phyloP scores from a whole-genome alignment of 768 basidiomycete genomes.

The Polyporus arcularius region DNA sequence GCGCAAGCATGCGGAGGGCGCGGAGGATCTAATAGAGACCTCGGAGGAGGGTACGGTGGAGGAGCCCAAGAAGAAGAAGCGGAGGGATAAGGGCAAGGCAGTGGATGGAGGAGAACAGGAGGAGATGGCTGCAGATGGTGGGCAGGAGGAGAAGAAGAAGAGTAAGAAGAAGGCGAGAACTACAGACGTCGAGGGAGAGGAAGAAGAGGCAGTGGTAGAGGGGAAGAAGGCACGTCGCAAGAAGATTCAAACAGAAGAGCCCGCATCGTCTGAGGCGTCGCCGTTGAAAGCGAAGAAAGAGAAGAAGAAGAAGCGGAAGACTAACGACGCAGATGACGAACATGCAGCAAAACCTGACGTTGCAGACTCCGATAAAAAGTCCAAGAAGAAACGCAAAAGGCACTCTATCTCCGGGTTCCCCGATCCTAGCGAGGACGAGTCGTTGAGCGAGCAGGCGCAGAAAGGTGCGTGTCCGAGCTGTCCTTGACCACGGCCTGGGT shows the following conservation, averaged over 20 bases:
- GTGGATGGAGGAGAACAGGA: constrained; percentile 13
- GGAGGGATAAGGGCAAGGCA: constrained; percentile 14
- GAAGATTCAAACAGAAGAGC: background rate
- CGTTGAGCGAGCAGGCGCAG: constrained; percentile 37
- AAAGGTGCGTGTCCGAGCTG: constrained; percentile 32
- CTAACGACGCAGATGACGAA: background rate
- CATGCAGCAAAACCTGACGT: background rate
- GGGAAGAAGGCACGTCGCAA: background rate
- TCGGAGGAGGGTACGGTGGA: constrained; percentile 3
- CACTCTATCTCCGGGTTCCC: constrained; percentile 17
- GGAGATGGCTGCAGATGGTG: background rate
- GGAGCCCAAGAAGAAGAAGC: constrained; percentile 20
- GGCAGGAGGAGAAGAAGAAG: constrained; percentile 13
- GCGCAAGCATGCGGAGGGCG: constrained; percentile 12
- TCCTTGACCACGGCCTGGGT: background rate
- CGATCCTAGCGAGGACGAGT: constrained; percentile 36
- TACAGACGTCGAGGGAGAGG: background rate
- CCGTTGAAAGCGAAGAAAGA: constrained; percentile 9
- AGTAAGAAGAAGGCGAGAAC: background rate
- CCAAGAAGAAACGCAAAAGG: constrained; percentile 11
- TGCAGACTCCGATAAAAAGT: background rate
- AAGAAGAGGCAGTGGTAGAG: background rate
- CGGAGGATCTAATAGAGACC: background rate
- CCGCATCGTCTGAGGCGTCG: constrained; percentile 1
- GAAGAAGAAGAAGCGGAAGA: constrained; percentile 1